These are phyloP conservation scores for Lavandula angustifolia DNA, from an alignment of 257 asterid genomes.

Conservation along the genomic window DNA sequence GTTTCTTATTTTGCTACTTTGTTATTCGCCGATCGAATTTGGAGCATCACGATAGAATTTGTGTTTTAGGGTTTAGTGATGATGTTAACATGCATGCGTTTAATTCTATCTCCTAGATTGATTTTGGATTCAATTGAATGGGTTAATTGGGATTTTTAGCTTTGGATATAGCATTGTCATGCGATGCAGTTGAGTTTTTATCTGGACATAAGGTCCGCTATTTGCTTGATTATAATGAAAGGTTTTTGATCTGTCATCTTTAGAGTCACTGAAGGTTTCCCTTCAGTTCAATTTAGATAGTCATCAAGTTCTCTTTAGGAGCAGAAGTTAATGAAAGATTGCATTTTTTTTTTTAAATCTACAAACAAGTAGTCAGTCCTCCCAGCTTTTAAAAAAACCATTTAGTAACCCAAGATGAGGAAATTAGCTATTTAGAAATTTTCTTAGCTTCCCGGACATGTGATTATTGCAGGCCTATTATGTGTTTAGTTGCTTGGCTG, in stretches of 20 bases:
- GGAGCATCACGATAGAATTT: too few species aligned
- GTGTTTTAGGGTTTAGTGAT: too few species aligned
- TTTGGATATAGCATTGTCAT: too few species aligned
- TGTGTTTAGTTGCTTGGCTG: conserved; percentile 25
- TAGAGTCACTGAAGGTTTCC: conserved; percentile 11
- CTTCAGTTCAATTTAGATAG: conserved; percentile 22
- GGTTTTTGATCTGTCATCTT: conserved; percentile 14
- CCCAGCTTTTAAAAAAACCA: conserved; percentile 19
- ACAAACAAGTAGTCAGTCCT: not conserved
- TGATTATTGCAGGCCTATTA: not conserved
- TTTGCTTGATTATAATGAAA: conserved; percentile 23
- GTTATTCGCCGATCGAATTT: conserved; percentile 31
- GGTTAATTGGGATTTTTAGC: too few species aligned
- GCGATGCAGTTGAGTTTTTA: too few species aligned
- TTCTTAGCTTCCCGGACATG: conserved; percentile 2
- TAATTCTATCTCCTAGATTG: too few species aligned
- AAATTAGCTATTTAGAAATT: too few species aligned
- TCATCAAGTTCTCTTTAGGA: not conserved
- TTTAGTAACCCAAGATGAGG: not conserved
- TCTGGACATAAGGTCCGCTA: too few species aligned
- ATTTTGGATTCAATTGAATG: too few species aligned
- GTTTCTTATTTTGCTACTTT: too few species aligned
- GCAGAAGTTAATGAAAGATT: not conserved
- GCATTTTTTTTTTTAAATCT: conserved; percentile 19
- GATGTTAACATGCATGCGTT: too few species aligned